Conservation (phyloP, 768 basidiomycete species). For the Tephrocybe sp. region DNA sequence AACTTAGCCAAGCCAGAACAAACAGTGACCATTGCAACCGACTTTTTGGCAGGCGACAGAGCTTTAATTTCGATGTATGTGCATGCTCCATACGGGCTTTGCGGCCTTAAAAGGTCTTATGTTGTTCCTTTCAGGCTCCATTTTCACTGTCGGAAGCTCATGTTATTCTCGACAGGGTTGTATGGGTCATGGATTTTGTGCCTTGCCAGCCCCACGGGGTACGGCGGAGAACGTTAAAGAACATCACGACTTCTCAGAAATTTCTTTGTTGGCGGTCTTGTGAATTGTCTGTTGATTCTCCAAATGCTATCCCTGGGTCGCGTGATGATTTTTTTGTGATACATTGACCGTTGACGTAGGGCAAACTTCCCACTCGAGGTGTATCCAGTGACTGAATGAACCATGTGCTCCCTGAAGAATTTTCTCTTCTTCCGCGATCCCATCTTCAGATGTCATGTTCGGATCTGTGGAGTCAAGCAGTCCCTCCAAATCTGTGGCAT, state of each 20-base stretch:
- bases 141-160: background rate
- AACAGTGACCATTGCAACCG: slow-evolving; percentile 4
- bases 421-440: slow-evolving; percentile 20
- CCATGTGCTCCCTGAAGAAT: slow-evolving; percentile 29
- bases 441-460: slow-evolving; percentile 15
- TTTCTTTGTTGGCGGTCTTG: background rate
- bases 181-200: background rate
- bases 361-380: slow-evolving; percentile 8
- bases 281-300: slow-evolving; percentile 18
- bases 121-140: too few species aligned
- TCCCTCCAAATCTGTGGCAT: slow-evolving; percentile 4
- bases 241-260: background rate
- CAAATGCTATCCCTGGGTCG: background rate
- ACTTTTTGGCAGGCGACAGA: too few species aligned
- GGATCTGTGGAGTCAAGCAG: slow-evolving; percentile 15
- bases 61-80: too few species aligned
- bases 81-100: background rate
- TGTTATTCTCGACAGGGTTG: background rate
- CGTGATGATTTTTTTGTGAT: slow-evolving; percentile 6
- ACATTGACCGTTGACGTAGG: slow-evolving; percentile 9
- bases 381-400: slow-evolving; percentile 19
- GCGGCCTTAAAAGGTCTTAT: background rate
- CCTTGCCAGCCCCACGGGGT: background rate
- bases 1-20: background rate
- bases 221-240: background rate